Conservation (phyloP, 2,329 filamentous ascomycete genomes). For the Fonsecaea nubica region DNA sequence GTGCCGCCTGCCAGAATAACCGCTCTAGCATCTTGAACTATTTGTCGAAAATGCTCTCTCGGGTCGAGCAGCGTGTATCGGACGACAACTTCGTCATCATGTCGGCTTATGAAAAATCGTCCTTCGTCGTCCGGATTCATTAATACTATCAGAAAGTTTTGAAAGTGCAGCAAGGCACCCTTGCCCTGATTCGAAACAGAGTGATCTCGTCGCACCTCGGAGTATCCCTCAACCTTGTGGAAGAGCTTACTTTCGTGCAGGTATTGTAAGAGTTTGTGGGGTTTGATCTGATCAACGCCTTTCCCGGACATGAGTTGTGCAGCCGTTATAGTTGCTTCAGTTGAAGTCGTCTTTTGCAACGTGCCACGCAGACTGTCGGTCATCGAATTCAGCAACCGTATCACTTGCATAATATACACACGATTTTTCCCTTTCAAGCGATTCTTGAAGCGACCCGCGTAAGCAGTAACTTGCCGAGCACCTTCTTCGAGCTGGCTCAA, state of each 20-base stretch:
- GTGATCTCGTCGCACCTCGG: constrained; percentile 51
- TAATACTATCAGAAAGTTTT: constrained; percentile 75
- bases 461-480: constrained; percentile 76
- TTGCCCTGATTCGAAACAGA: constrained; percentile 46
- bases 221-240: constrained; percentile 91
- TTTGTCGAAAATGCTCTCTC: constrained; percentile 85
- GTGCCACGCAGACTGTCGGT: constrained; percentile 69
- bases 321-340: constrained; percentile 72
- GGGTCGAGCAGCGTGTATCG: constrained; percentile 91
- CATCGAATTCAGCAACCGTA: constrained; percentile 81
- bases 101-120: constrained; percentile 63
- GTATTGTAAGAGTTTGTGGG: constrained; percentile 86
- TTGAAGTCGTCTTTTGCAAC: constrained; percentile 46
- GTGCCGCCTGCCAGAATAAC: constrained; percentile 93
- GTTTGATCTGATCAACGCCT: constrained; percentile 92
- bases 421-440: constrained; percentile 88
- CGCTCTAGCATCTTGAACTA: constrained; percentile 81
- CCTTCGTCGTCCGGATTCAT: constrained; percentile 81
- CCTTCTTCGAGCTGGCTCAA: constrained; percentile 75
- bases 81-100: constrained; percentile 62
- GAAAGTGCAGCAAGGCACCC: constrained; percentile 65
- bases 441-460: constrained; percentile 86
- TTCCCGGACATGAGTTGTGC: constrained; percentile 79
- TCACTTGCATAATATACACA: constrained; percentile 86
- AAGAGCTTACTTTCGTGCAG: constrained; percentile 91